Base-by-base conservation (phyloP, 495 filamentous ascomycete species). In the Filosporella fistucella region DNA sequence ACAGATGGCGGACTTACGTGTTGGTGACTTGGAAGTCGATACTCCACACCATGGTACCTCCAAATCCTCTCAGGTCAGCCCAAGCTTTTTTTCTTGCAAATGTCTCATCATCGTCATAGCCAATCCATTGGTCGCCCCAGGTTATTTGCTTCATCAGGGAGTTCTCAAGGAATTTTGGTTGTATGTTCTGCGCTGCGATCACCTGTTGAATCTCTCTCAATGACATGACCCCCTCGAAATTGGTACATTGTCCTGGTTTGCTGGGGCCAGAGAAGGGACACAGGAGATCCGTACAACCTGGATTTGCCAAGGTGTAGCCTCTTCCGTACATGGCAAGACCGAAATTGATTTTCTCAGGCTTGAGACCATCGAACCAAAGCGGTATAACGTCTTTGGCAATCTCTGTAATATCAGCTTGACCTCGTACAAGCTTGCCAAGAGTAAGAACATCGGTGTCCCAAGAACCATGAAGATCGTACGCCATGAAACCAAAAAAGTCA, bases 401-500 rank as follows among this genome's bases (percentile, higher is more conserved):
- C 33, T 74, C 66, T 2, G 58, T 62, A 18, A 74, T 42, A 39
- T 67, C 63, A 28, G 66, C 65, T 42, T 72, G 66, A 13, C 39
- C 2, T n/a, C 36, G 34, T 2, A 51, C 21, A 12, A 41, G 35
- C 32, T 36, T 50, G 47, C 47, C 53, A 56, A 13, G 53, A 3
- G 28, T 54, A 14, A 55, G 50, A 17, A 43, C 38, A 0, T 17
- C 23, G 2, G n/a, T 6, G 42, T 72, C 66, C 69, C 69, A 69
- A 3, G 46, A 51, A 0, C 68, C 48, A 29, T 51, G 53, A n/a
- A 56, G 43, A 34, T 64, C 68, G 33, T 77, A 78, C 11, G 63
- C 52, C 75, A 79, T 77, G 49, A 74, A 62, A 23, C 68, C 68
- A 44, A 78, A 72, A 14, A 58, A 78, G 48, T 76, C 70, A 8